Evolutionary conservation across 2,329 filamentous ascomycete species (phyloP).

Genomic region (Diplocarpon mali): DNA sequence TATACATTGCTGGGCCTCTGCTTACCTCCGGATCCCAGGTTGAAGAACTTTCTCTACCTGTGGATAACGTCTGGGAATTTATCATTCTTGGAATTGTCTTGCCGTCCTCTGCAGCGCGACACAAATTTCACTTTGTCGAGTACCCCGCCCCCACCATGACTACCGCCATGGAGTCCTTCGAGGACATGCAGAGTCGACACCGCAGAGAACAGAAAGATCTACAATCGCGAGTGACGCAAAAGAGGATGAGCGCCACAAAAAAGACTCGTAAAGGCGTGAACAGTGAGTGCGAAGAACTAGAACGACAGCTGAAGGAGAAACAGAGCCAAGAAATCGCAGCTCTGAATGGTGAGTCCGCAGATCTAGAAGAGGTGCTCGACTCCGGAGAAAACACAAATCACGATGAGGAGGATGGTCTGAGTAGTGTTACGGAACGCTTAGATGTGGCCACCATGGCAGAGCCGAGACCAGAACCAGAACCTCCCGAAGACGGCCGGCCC

Average conservation of each 20-base stretch:
- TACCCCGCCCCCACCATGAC: conserved; percentile 1
- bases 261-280: conserved; percentile 68
- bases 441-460: conserved; percentile 12
- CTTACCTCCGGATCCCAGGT: too few relatives aligned
- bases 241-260: conserved; percentile 95
- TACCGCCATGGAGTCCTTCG: conserved; percentile 44
- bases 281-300: conserved; percentile 62
- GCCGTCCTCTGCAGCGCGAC: background rate
- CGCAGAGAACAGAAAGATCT: conserved; percentile 83
- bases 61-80: background rate
- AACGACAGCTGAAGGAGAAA: conserved; percentile 52
- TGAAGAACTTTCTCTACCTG: too few relatives aligned
- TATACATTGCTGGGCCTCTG: too few relatives aligned
- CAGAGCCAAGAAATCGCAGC: conserved; percentile 48
- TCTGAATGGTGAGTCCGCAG: conserved; percentile 2
- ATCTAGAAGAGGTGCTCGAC: background rate
- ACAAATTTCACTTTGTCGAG: background rate
- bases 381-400: conserved; percentile 2
- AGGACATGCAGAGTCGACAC: conserved; percentile 69
- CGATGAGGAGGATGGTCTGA: conserved; percentile 6
- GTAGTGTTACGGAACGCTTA: conserved; percentile 15
- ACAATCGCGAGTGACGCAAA: conserved; percentile 75
- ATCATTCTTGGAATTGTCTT: background rate
- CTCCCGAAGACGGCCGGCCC: conserved; percentile 18
- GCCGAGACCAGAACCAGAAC: conserved; percentile 9